Evolutionary conservation across 1,284 basidiomycete genomes (phyloP).

Genomic region (Cystobasidiaceae sp.): DNA sequence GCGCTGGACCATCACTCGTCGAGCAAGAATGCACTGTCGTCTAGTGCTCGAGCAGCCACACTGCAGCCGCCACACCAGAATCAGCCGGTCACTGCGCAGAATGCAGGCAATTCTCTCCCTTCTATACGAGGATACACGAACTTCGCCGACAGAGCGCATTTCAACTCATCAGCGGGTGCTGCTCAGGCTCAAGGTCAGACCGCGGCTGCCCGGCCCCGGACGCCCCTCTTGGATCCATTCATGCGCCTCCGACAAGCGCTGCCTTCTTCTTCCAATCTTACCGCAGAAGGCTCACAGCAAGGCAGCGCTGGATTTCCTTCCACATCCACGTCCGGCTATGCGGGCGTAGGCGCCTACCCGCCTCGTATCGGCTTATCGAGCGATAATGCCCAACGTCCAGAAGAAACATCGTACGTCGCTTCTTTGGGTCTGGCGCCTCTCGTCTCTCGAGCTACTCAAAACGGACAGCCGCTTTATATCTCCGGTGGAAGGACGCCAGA

Average conservation of each 20-base stretch:
- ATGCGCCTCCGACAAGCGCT: not conserved
- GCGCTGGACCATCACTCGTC: not conserved
- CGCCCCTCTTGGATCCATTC: conserved; percentile 28
- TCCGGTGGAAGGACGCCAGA: conserved; percentile 1
- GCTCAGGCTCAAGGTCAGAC: not conserved
- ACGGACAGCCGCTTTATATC: conserved; percentile 4
- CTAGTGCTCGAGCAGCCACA: not conserved
- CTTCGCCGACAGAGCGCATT: not conserved
- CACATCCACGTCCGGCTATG: not conserved
- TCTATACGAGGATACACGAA: conserved; percentile 22
- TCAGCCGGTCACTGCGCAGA: too few species aligned
- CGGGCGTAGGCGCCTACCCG: not conserved
- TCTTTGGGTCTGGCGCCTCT: conserved; percentile 19
- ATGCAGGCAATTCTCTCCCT: conserved; percentile 7
- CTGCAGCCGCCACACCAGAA: not conserved
- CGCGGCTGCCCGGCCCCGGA: not conserved
- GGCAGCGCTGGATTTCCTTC: not conserved
- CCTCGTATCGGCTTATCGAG: conserved; percentile 1
- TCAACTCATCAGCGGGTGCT: not conserved
- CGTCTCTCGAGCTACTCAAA: not conserved
- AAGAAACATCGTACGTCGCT: conserved; percentile 15
- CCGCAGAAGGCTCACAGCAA: too few species aligned
- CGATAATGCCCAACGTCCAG: not conserved
- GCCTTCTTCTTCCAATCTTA: too few species aligned
- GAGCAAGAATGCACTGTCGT: not conserved